Base-by-base conservation (phyloP, 129 eudicot species). In the Chrysanthemum makinoi region DNA sequence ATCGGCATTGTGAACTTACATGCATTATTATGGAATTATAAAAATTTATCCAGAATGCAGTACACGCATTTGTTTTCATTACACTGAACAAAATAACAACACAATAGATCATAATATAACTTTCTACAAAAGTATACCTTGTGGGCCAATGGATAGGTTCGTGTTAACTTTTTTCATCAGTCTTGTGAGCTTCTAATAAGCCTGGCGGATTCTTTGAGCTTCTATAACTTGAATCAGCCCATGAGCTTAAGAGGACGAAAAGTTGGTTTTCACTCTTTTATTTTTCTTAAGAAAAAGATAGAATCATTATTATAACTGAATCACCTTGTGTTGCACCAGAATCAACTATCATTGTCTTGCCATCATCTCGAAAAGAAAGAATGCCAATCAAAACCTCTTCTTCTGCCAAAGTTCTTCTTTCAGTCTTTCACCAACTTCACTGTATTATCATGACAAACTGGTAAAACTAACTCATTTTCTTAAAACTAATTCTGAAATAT, bases 11-110 rank as follows among this genome's bases (percentile, higher is more conserved):
- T 59, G 66, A 59, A 69, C 81, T 76, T 82, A 91, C 97, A 84
- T 91, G 97, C 97, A 91, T 91, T 66, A 91, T 72, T 83, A 88
- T 80, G 83, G 97, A 86, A 83, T 91, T 91, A 72, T 91, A 88
- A 75, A 85, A 35, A 80, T 91, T 91, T 82, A 91, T 86, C 97
- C 97, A 88, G 68, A 91, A 91, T 64, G 97, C 96, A 82, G 72
- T 82, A 80, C 86, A 83, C 46, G 90, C 86, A 78, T 82, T 80
- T 51, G 74, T 76, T 46, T 82, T 92, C 96, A 91, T 84, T 73
- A 75, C 44, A 70, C 60, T 5, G 51, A 10, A 69, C 70, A 61
- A 43, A 60, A 60, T 2, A 3, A 33, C 4, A 74, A 20, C 22
- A 11, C 2, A 24, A 70, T 19, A 13, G 17, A 15, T 44, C 53